Base-by-base conservation (phyloP, 176 grass and related monocot genomes). In the Triticum timopheevii region DNA sequence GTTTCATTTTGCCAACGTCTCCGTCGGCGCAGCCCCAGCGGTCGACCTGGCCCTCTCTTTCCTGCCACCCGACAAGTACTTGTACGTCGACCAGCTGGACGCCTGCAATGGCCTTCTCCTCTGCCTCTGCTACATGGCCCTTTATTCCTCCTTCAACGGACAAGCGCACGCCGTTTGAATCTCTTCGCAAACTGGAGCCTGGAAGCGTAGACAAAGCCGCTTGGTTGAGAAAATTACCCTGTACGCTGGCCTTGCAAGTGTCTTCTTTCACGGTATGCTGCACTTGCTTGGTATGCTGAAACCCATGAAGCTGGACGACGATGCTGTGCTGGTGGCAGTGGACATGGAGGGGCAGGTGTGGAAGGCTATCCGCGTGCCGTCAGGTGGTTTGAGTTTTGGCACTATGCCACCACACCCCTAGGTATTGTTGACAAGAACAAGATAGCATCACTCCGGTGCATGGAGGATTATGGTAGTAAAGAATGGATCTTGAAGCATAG, bases 71-170 rank as follows among this genome's bases (percentile, higher is more conserved):
- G 67, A 38, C 19, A 9, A 69, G 67, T 38, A 69, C 17, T 4
- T 4, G 33, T 69, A 38, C 17, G 67, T 69, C 67, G 7, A 9
- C 8, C 67, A 5, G 67, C 31, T 11, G 33, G 67, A 69, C 67
- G 35, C 67, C 34, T 69, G 67, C 67, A 69, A 69, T 69, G 67
- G 67, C 67, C 33, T 69, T 17, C 67, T 69, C 67, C 67, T 69
- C 33, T 38, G 67, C 17, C 33, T 4, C 8, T 19, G 3, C 31
- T 38, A 22, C 67, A 34, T 19, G 65, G 28, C 3, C 61, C 10
- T 25, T 25, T 25, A 25, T 25, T 25, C 25, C 25, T 27, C 30
- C 13, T 67, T 63, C 23, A 30, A 5, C 1, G 33, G 33, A 63
- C 61, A 11, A 13, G 8, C 9, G 10, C 38, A 8, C 17, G 67